phyloP scores from a whole-genome alignment of 2,329 filamentous ascomycete species.

The Fusarium chaquense region DNA sequence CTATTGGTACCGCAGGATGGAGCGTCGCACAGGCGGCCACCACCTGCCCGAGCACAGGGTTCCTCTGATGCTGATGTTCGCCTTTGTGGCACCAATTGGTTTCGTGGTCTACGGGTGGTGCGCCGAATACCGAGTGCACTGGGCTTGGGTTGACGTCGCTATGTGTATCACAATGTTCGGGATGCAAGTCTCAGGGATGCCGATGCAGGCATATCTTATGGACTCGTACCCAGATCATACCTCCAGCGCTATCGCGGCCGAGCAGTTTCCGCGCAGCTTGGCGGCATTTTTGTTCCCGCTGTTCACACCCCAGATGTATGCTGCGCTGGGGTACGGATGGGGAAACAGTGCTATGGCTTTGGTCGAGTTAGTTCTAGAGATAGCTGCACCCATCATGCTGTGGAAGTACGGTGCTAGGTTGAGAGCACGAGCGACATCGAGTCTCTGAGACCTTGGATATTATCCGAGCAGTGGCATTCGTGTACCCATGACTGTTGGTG shows the following conservation, averaged over 20 bases:
- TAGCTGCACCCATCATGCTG: conserved; percentile 55
- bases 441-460: background rate
- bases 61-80: conserved; percentile 52
- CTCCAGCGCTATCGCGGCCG: conserved; percentile 60
- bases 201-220: conserved; percentile 56
- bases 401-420: conserved; percentile 56
- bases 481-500: background rate
- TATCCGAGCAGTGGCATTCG: accelerated
- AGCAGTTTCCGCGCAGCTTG: conserved; percentile 60
- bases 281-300: conserved; percentile 63
- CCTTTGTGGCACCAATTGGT: conserved; percentile 56
- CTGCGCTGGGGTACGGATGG: conserved; percentile 54
- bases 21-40: conserved; percentile 18
- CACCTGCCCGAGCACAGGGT: conserved; percentile 45
- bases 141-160: conserved; percentile 55
- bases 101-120: conserved; percentile 60
- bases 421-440: conserved; percentile 33
- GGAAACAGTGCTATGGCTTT: conserved; percentile 56
- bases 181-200: conserved; percentile 50
- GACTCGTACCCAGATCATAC: conserved; percentile 62
- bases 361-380: conserved; percentile 51
- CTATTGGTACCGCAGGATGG: conserved; percentile 48
- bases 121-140: conserved; percentile 53
- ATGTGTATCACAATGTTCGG: conserved; percentile 51
- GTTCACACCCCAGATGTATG: conserved; percentile 59